These are phyloP conservation scores for Geotrichum candidum DNA, from an alignment of 1,139 yeast genomes.

Conservation along the genomic window DNA sequence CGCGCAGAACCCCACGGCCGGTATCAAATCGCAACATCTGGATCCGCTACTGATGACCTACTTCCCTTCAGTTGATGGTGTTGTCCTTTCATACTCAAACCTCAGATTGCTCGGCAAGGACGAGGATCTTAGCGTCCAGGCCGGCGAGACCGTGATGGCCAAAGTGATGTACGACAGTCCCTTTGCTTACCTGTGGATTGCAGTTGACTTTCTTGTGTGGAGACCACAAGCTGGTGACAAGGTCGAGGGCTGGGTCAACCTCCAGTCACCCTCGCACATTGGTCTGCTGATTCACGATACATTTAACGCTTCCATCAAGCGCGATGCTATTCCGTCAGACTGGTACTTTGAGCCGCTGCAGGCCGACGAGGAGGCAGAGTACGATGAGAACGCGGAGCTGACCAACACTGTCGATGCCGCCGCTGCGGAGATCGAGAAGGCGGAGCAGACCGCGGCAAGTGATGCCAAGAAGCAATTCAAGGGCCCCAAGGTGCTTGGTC, in stretches of 20 bases:
- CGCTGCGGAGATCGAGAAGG: slow-evolving; percentile 17
- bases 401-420: slow-evolving; percentile 21
- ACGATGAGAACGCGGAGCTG: slow-evolving; percentile 20
- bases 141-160: slow-evolving; percentile 44
- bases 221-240: slow-evolving; percentile 78
- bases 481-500: slow-evolving; percentile 57
- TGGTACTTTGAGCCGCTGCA: slow-evolving; percentile 84
- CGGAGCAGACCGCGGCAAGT: not conserved
- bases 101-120: slow-evolving; percentile 43
- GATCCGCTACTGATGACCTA: slow-evolving; percentile 87
- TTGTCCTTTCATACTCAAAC: slow-evolving; percentile 72
- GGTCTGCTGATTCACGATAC: slow-evolving; percentile 88
- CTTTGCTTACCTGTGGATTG: slow-evolving; percentile 79
- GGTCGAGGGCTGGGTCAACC: slow-evolving; percentile 78
- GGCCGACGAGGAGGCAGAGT: slow-evolving; percentile 45
- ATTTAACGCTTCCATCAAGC: slow-evolving; percentile 87
- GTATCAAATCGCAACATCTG: slow-evolving; percentile 78
- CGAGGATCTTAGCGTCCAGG: slow-evolving; percentile 27
- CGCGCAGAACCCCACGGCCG: slow-evolving; percentile 60
- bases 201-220: slow-evolving; percentile 85
- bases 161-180: slow-evolving; percentile 77
- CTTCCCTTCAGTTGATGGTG: slow-evolving; percentile 67
- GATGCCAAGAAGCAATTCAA: not conserved
- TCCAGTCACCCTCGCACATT: slow-evolving; percentile 93
- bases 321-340: slow-evolving; percentile 68